Base-by-base conservation (phyloP, 2,329 filamentous ascomycete genomes). In the Scedosporium aurantiacum region DNA sequence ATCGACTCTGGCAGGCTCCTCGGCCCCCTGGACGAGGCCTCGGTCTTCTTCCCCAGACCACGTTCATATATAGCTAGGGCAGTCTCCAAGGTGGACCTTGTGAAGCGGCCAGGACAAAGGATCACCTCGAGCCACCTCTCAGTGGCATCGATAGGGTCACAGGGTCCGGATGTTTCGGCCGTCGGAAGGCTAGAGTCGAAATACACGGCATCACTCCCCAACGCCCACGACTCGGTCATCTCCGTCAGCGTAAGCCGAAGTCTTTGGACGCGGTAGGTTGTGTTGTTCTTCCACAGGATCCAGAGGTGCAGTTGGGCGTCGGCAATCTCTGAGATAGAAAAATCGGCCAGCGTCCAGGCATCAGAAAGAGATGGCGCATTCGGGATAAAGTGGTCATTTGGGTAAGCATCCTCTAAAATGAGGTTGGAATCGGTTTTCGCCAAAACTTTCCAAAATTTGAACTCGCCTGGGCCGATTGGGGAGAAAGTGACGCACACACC, bases 111-210 rank as follows among this genome's bases (percentile, higher is more conserved):
- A 1, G 94, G 93, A 63, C 84, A 86, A 67, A 97, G 82, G 62
- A 99, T 84, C 65, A 89, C 88, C 28, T 88, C 80, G 7, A 97
- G 76, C 94, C 94, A 99, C 70, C 89, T 89, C 67, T 96, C 90
- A 0, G 87, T 87, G 5, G 85, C 78, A 72, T 92, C 87, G 32
- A 84, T 81, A 40, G 86, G 75, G 68, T 90, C 87, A 63, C 82
- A 83, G 14, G 82, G 74, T 14, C 83, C 78, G n/a, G 86, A 80
- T 16, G 79, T 75, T 40, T 84, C 84, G 5, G 82, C 78, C 3
- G 79, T 75, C 23, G 80, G 75, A 32, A 79, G 71, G 8, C 80
- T 73, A 21, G 78, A 81, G 63, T 90, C 87, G 47, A 83, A 78
- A 59, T 82, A 82, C 14, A 88, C 86, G 12, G 82, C 82, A 61